These are phyloP conservation scores for Microbotryum lychnidis-dioicae DNA, from an alignment of 1,284 basidiomycete genomes.

Conservation along the genomic window DNA sequence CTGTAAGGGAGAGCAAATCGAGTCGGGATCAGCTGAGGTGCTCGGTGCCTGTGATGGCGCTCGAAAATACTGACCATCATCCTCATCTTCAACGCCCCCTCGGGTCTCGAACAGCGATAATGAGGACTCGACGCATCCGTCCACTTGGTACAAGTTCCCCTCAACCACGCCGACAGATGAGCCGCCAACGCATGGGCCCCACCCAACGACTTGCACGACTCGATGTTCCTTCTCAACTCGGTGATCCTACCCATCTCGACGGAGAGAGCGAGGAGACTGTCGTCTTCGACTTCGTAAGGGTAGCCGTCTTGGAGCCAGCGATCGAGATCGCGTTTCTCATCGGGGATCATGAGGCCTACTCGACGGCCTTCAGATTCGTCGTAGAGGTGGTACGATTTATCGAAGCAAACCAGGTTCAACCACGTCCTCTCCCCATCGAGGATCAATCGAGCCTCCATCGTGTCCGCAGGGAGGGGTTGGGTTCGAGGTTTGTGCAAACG, in stretches of 20 bases:
- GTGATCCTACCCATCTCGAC: conserved; percentile 3
- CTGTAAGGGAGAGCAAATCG: conserved; percentile 6
- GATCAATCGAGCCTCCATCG: conserved; percentile 11
- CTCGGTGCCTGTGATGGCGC: not conserved
- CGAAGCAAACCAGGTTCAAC: conserved; percentile 14
- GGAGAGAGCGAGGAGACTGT: conserved; percentile 3
- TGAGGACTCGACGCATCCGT: not conserved
- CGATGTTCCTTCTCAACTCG: not conserved
- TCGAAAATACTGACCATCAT: not conserved
- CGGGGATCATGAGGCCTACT: conserved; percentile 1
- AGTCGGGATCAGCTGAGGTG: not conserved
- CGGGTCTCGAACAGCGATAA: not conserved
- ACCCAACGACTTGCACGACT: no score
- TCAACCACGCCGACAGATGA: no score
- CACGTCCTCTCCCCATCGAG: conserved; percentile 18
- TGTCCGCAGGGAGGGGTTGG: conserved; percentile 1
- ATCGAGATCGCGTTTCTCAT: conserved; percentile 12
- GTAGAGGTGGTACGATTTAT: conserved; percentile 1
- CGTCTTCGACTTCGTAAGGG: conserved; percentile 2
- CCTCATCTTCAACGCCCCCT: no score
- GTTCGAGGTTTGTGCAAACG: conserved; percentile 9
- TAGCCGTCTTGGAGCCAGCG: conserved; percentile 2
- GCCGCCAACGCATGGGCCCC: no score
- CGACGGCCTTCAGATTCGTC: conserved; percentile 15
- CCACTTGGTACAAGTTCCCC: no score